A percentile compares a stretch with the other conserved stretches of the same genome.
Conservation (phyloP, 2,329 filamentous ascomycete species). For the Sporothrix pallida region DNA sequence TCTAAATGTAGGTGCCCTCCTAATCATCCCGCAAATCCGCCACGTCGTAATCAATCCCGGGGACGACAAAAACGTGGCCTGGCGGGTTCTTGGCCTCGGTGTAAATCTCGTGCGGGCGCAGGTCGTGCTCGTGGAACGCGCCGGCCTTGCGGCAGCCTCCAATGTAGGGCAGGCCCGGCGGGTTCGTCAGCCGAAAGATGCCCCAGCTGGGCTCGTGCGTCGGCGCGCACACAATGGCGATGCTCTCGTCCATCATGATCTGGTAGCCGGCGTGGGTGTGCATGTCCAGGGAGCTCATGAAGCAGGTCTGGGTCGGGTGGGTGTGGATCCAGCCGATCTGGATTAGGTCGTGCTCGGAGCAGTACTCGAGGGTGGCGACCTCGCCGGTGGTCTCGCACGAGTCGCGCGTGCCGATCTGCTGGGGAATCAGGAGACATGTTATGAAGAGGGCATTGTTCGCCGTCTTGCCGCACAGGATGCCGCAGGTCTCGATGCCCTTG, state of each 20-base stretch:
- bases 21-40: constrained; percentile 55
- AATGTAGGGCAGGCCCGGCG: constrained; percentile 86
- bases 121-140: constrained; percentile 78
- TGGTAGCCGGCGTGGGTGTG: constrained; percentile 96
- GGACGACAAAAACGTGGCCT: constrained; percentile 73
- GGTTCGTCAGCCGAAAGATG: constrained; percentile 90
- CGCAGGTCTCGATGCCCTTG: constrained; percentile 89
- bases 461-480: constrained; percentile 87
- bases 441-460: constrained; percentile 95
- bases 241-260: constrained; percentile 93
- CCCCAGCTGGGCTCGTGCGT: constrained; percentile 79
- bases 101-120: constrained; percentile 69
- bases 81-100: constrained; percentile 70
- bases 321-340: constrained; percentile 98
- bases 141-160: constrained; percentile 77
- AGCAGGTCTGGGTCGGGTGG: constrained; percentile 94
- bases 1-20: background rate
- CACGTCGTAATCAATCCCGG: constrained; percentile 66
- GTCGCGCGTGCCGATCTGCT: constrained; percentile 87
- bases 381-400: constrained; percentile 96
- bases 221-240: constrained; percentile 95
- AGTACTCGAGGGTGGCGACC: constrained; percentile 83
- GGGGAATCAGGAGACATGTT: constrained; percentile 83
- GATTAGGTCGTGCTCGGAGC: constrained; percentile 80
- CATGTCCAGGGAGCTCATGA: constrained; percentile 92